Base-by-base conservation (phyloP, 2,329 filamentous ascomycete genomes). In the Blumeria graminis region DNA sequence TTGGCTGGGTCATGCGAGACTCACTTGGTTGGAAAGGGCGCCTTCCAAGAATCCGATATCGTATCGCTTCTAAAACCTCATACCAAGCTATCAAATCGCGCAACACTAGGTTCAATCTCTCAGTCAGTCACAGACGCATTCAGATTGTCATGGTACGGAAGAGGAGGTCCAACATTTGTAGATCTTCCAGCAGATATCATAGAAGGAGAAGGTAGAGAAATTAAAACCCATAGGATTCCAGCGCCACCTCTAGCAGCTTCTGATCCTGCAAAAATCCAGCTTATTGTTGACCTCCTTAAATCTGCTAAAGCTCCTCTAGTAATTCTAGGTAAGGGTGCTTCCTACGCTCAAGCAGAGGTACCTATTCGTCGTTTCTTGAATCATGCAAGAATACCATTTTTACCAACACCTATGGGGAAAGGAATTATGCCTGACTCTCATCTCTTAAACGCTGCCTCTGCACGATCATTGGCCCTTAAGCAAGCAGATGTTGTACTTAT, bases 381-480 rank as follows among this genome's bases (percentile, higher is more conserved):
- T 50, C 62, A 65, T 60, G 73, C 72, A 9, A 66, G 70, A 32
- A 68, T 79, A 10, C 75, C 75, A 0, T 78, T 79, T 62, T 66
- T 79, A 6, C 74, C 75, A 0, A 76, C 74, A 0, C 76, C 76
- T 0, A 78, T 78, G 74, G 76, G 75, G 4, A 78, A 78, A 62
- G 76, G 76, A 22, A 69, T 79, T 6, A 61, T 78, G 1, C 68
- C 75, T 9, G 75, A 78, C 60, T 75, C 72, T 0, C 73, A 76
- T 62, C 68, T 70, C 0, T 66, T 71, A 53, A 78, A 78, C 61
- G 69, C 69, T 14, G 74, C 75, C 1, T 72, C 74, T 51, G 74
- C 76, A 3, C 70, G 76, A 56, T 76, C 74, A 46, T 68, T 72
- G 14, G 75, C 75, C 3, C 65, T 78, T 43, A 73, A 72, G 61